Conservation (phyloP, 352 stramenopile genomes). For the Blastocystis sp. region DNA sequence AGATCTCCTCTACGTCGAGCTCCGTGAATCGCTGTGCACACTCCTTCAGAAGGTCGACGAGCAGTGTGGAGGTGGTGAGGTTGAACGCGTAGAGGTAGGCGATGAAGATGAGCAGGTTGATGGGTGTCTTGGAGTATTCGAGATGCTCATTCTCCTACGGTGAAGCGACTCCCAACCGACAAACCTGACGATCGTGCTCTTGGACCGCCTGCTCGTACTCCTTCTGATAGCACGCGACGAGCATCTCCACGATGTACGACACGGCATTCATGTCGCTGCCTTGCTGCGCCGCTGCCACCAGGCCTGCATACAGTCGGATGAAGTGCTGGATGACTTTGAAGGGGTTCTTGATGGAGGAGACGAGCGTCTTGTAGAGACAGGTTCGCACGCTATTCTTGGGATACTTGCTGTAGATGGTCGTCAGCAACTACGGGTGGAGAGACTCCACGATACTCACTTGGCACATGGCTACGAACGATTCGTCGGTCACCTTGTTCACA, state of each 20-base stretch:
- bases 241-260: conserved; percentile 5
- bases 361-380: not conserved
- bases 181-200: not conserved
- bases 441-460: not conserved
- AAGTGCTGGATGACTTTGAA: conserved; percentile 40
- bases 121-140: conserved; percentile 18
- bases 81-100: conserved; percentile 5
- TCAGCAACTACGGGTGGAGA: not conserved
- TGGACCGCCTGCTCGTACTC: not conserved
- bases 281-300: conserved; percentile 31
- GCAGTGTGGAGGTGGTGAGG: not conserved
- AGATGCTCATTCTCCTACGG: not conserved
- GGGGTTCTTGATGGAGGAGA: not conserved
- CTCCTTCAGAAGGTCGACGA: conserved; percentile 16
- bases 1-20: conserved; percentile 4
- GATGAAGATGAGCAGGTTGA: conserved; percentile 6
- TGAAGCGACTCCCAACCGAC: not conserved
- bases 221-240: not conserved
- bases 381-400: conserved; percentile 31
- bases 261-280: conserved; percentile 41
- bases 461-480: conserved; percentile 21
- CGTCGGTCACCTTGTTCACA: conserved; percentile 44
- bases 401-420: not conserved
- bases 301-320: conserved; percentile 21
- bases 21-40: conserved; percentile 12